Conservation (phyloP, 495 filamentous ascomycete genomes). For the Thermothielavioides terrestris region DNA sequence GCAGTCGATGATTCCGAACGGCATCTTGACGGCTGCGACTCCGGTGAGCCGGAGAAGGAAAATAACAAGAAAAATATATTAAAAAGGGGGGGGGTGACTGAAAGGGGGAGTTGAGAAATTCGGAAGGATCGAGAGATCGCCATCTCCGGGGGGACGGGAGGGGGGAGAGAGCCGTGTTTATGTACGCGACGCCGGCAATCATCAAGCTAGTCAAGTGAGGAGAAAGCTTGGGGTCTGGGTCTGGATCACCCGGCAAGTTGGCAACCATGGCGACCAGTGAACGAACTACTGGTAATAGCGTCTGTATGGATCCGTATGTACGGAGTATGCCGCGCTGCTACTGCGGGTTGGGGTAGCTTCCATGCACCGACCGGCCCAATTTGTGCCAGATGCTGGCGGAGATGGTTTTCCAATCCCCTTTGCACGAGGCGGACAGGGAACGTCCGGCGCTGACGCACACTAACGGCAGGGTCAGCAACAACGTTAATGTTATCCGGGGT, state of each 20-base stretch:
- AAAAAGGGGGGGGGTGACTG: too few relatives aligned
- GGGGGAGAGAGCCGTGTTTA: not conserved
- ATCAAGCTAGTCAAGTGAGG: not conserved
- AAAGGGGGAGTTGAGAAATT: too few relatives aligned
- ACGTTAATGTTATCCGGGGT: too few relatives aligned
- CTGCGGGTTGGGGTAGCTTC: not conserved
- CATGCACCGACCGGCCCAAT: not conserved
- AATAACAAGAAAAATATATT: not conserved
- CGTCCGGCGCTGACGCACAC: not conserved
- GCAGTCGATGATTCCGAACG: slow-evolving; percentile 35
- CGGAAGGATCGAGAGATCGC: not conserved
- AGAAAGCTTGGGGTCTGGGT: not conserved
- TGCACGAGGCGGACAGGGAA: not conserved
- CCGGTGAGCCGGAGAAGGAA: not conserved
- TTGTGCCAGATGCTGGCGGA: not conserved
- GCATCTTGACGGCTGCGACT: slow-evolving; percentile 23
- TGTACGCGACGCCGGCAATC: too few relatives aligned
- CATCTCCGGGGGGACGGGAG: not conserved
- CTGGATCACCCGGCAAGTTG: not conserved
- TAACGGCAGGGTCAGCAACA: not conserved
- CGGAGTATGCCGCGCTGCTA: not conserved
- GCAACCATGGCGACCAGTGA: not conserved
- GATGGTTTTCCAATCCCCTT: not conserved
- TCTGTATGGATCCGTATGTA: too few relatives aligned
- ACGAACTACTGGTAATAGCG: not conserved